These are phyloP conservation scores for Fusarium odoratissimum DNA, from an alignment of 2,329 filamentous ascomycete species.

Conservation along the genomic window DNA sequence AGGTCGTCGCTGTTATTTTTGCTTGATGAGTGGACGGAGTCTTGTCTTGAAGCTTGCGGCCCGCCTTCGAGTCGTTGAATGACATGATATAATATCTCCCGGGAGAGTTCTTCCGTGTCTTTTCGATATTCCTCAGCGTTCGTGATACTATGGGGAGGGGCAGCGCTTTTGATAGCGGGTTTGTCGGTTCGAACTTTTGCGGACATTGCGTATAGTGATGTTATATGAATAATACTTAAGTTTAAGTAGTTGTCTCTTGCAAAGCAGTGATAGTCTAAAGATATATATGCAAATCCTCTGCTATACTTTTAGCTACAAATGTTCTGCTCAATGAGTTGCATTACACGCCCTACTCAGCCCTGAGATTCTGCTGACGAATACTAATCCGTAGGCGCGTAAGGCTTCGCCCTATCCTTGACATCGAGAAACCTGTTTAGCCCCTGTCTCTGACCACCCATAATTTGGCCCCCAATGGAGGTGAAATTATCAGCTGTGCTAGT, in stretches of 20 bases:
- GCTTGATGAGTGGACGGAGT: background rate
- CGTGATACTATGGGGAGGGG: background rate
- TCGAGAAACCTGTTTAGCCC: background rate
- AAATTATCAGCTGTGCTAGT: too few species aligned
- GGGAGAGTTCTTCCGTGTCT: background rate
- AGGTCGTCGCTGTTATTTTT: background rate
- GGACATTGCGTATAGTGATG: background rate
- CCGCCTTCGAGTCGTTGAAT: background rate
- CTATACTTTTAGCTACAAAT: background rate
- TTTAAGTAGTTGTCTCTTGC: background rate
- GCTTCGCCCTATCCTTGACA: background rate
- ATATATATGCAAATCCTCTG: background rate
- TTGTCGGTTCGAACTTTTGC: background rate
- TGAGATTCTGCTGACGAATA: background rate
- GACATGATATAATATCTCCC: background rate
- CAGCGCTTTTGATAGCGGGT: background rate
- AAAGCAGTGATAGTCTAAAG: fast-evolving
- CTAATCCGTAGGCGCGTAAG: background rate
- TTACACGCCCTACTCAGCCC: background rate
- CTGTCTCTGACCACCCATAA: background rate
- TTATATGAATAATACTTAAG: fast-evolving
- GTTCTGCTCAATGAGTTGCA: too few species aligned
- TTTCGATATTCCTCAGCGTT: background rate
- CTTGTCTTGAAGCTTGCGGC: background rate
- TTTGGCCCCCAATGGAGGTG: too few species aligned